Evolutionary conservation across 2,329 filamentous ascomycete species (phyloP).

Genomic region (Neopestalotiopsis sp.): DNA sequence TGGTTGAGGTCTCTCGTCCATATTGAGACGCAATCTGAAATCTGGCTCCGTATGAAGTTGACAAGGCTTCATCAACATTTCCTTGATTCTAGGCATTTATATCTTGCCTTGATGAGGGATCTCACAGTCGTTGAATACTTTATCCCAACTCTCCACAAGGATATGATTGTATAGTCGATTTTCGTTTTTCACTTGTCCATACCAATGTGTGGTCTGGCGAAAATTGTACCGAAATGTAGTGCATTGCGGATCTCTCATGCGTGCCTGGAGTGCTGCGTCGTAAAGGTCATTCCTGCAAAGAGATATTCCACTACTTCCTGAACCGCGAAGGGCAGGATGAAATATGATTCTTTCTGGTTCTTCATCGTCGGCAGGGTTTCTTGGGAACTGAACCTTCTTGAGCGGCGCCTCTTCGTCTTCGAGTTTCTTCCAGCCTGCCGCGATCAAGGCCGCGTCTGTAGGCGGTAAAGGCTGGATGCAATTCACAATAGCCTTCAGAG

Average conservation of each 20-base stretch:
- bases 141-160: slow-evolving; percentile 47
- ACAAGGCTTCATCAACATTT: neutral
- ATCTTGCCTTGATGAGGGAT: neutral
- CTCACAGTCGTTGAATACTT: slow-evolving; percentile 37
- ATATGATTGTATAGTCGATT: slow-evolving; percentile 57
- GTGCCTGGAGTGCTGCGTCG: slow-evolving; percentile 37
- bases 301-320: slow-evolving; percentile 22
- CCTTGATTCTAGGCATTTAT: neutral
- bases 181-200: slow-evolving; percentile 49
- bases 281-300: slow-evolving; percentile 51
- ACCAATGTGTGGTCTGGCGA: slow-evolving; percentile 57
- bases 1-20: no score
- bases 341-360: slow-evolving; percentile 47
- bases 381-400: slow-evolving; percentile 24
- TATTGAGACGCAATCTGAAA: no score
- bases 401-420: slow-evolving; percentile 6
- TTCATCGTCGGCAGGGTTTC: slow-evolving; percentile 27
- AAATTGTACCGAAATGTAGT: slow-evolving; percentile 45
- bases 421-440: slow-evolving; percentile 46
- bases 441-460: slow-evolving; percentile 29
- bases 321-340: slow-evolving; percentile 47
- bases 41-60: neutral
- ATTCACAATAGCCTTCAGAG: slow-evolving; percentile 37
- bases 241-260: slow-evolving; percentile 23
- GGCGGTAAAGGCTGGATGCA: slow-evolving; percentile 44